phyloP scores from a whole-genome alignment of 2,329 filamentous ascomycete genomes.

The Magnaporthales sp. region DNA sequence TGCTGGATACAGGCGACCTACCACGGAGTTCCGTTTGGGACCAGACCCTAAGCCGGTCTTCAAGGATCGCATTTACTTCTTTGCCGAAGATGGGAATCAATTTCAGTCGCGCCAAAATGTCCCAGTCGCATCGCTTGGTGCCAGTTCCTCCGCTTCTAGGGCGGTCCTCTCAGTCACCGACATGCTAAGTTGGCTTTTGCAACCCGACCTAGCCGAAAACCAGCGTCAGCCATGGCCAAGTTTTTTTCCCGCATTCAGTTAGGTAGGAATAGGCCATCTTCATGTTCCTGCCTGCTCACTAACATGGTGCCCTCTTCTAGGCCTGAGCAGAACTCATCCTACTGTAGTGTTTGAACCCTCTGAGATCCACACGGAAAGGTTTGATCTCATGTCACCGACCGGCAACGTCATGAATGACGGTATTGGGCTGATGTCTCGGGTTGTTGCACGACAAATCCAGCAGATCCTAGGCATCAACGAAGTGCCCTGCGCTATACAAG shows the following conservation, averaged over 20 bases:
- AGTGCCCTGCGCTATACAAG: constrained; percentile 60
- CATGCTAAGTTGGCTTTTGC: constrained; percentile 45
- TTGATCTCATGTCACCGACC: constrained; percentile 29
- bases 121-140: not conserved
- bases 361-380: constrained; percentile 32
- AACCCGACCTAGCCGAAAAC: constrained; percentile 29
- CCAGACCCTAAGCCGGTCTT: constrained; percentile 20
- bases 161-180: constrained; percentile 25
- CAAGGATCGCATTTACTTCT: constrained; percentile 41
- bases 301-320: constrained; percentile 19
- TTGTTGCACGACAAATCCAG: constrained; percentile 45
- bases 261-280: constrained; percentile 27
- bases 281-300: not conserved
- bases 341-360: constrained; percentile 33
- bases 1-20: constrained; percentile 26
- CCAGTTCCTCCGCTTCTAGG: constrained; percentile 9
- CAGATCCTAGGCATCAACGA: constrained; percentile 38
- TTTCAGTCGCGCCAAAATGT: constrained; percentile 19
- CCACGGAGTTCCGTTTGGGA: constrained; percentile 22
- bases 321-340: constrained; percentile 40
- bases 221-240: constrained; percentile 37
- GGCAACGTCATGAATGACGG: constrained; percentile 56
- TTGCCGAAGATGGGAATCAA: constrained; percentile 41
- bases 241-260: constrained; percentile 49
- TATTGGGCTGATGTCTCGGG: constrained; percentile 55